Conservation (phyloP, 164 flowering plant genomes). For the Vitis cinerea region DNA sequence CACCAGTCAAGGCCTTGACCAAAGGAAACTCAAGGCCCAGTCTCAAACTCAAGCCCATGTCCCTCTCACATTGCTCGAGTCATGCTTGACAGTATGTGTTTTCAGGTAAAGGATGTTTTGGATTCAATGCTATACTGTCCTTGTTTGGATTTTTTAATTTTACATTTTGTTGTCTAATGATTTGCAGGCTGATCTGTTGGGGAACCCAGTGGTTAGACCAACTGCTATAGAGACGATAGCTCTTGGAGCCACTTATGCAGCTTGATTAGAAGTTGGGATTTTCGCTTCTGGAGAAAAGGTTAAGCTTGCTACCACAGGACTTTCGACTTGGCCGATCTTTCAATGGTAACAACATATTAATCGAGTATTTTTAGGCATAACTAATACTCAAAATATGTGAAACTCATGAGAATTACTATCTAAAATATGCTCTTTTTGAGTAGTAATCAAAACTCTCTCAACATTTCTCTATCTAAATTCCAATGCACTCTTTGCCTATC, state of each 20-base stretch:
- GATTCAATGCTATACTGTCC: conserved; percentile 59
- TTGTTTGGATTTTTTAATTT: neutral
- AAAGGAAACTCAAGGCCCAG: too few species aligned
- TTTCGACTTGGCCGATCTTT: conserved; percentile 86
- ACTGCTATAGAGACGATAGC: conserved; percentile 92
- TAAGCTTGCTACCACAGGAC: conserved; percentile 45
- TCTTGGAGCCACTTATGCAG: conserved; percentile 96
- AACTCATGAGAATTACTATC: too few species aligned
- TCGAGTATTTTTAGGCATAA: too few species aligned
- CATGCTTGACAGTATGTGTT: conserved; percentile 95
- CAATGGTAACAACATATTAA: too few species aligned
- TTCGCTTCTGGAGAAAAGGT: conserved; percentile 52
- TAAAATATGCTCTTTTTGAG: too few species aligned
- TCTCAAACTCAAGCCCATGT: too few species aligned
- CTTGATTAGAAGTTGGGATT: conserved; percentile 85
- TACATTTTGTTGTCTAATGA: neutral
- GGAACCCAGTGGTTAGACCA: conserved; percentile 85
- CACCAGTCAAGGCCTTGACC: too few species aligned
- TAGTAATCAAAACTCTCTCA: too few species aligned
- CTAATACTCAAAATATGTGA: too few species aligned
- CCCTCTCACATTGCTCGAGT: conserved; percentile 78
- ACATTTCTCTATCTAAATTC: too few species aligned
- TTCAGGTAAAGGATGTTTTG: conserved; percentile 90
- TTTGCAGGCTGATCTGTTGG: conserved; percentile 80
- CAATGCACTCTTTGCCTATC: too few species aligned